These are phyloP conservation scores for Globisporangium cederbergense DNA, from an alignment of 352 stramenopile genomes.

Conservation along the genomic window DNA sequence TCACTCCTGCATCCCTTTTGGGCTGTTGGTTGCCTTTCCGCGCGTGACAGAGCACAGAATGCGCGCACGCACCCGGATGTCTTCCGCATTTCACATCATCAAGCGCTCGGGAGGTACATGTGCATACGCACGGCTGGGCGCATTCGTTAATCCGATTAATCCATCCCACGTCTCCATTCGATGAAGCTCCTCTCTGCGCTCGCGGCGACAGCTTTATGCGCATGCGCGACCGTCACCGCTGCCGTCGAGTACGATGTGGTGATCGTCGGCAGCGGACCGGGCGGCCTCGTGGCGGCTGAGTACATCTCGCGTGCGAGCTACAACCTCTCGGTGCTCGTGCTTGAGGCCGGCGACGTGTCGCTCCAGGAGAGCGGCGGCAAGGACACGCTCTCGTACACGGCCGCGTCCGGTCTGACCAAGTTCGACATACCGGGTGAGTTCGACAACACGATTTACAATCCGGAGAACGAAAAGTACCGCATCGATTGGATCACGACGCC, in stretches of 20 bases:
- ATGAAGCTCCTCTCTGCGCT: conserved; percentile 3
- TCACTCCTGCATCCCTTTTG: background rate
- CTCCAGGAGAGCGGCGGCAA: conserved; percentile 42
- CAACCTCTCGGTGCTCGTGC: conserved; percentile 28
- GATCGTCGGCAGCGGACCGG: conserved; percentile 51
- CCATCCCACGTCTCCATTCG: background rate
- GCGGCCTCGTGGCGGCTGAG: conserved; percentile 54
- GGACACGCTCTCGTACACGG: conserved; percentile 42
- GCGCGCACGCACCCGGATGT: background rate
- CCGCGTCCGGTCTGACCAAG: conserved; percentile 36
- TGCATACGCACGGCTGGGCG: background rate
- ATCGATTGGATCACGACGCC: conserved; percentile 37
- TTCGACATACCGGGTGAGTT: conserved; percentile 74
- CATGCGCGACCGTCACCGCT: background rate
- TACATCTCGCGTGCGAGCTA: conserved; percentile 27
- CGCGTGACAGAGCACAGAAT: too few species aligned
- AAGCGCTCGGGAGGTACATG: background rate
- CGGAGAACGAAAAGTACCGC: conserved; percentile 39
- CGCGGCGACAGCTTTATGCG: background rate
- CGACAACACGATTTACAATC: conserved; percentile 47
- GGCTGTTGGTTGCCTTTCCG: background rate
- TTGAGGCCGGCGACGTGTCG: conserved; percentile 32
- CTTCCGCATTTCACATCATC: background rate
- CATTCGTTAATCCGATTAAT: conserved; percentile 2
- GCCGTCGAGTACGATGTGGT: conserved; percentile 45